Evolutionary conservation across 2,329 filamentous ascomycete species (phyloP), one percentile per base, ranked within the genome.

Genomic region (Podosphaera leucotricha): DNA sequence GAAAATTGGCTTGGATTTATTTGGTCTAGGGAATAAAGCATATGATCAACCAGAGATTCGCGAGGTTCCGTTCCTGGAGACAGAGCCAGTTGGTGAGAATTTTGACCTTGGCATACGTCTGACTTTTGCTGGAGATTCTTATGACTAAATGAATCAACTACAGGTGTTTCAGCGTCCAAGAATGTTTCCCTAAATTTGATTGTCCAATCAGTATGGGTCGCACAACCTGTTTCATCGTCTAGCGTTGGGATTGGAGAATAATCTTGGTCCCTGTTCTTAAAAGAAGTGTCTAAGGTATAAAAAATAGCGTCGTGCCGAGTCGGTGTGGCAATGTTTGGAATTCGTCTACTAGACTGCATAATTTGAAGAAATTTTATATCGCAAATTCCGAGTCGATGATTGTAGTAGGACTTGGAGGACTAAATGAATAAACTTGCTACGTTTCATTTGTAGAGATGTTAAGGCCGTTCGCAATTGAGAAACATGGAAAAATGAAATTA

Each of bases 41-140:
- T 90, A 61, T 94, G 92, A 61, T 90, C 80, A 47, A 98, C 84
- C 52, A 98, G 76, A 30, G 86, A 94, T 57, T 92, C 83, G 52
- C 87, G 76, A 36, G 81, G 83, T 49, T 82, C 75, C 58, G 82
- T 74, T 48, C 77, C 69, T 41, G 80, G 74, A 43, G 77, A 77
- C 54, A 92, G 68, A 46, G 82, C 86, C 49, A 94, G 69, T 60
- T 93, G 86, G 66, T 94, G 86, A 11, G 54, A 57, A 46, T 59
- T 54, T 41, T 55, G 52, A 45, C 50, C 22, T 41, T 28, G 39
- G 10, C 16, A 10, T 18, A 10, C 21, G 16, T n/a, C 21, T n/a
- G 16, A 28, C 6, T 26, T 41, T 28, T 41, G 13, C 37, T 13
- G 10, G 21, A 41, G 13, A 11, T n/a, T 11, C 13, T 33, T 33